Evolutionary conservation across 1,284 basidiomycete species (phyloP), one percentile per base, ranked within the genome.

Genomic region (Cryptococcus maquisensis): DNA sequence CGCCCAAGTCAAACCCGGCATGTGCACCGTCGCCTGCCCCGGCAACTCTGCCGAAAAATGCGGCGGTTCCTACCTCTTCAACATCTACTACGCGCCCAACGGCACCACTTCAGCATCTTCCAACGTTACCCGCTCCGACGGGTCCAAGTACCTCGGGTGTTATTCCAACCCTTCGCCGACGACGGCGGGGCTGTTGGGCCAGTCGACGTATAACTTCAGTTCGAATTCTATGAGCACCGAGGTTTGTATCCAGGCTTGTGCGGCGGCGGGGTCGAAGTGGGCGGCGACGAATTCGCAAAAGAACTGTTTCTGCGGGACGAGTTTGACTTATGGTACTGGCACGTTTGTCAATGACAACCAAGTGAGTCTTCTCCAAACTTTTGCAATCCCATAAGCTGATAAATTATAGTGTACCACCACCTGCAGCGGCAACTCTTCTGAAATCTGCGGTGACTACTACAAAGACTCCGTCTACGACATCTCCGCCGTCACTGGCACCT

Each of bases 1-100:
- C 12, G 62, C 62, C 1, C 32, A 39, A 40, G 55, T 64, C 13
- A 52, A 48, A 18, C 63, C 66, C 2, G 57, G 58, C n/a, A 56
- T 59, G 51, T 74, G 70, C 48, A 63, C 49, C 28, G 54, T 46
- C n/a, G 41, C 65, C 12, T 74, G 72, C 50, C 61, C 64, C 8
- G 72, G 72, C 20, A 65, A 71, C 52, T 54, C 53, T 9, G 47
- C 46, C 5, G 47, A 68, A 47, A 59, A 32, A 20, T 73, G 71
- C 56, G 71, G 71, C 35, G 65, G 56, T 3, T 42, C 18, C 20
- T 61, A 60, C 45, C 46, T 55, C 28, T 56, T 60, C 42, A 61
- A 61, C 36, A 48, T 71, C 39, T 65, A 51, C 59, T 65, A 68
- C 54, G 57, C 61, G 20, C 59, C 64, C 26, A 47, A 49, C 16